Base-by-base conservation (phyloP, 371 early-diverging fungal species). In the Encephalitozoon intestinalis region DNA sequence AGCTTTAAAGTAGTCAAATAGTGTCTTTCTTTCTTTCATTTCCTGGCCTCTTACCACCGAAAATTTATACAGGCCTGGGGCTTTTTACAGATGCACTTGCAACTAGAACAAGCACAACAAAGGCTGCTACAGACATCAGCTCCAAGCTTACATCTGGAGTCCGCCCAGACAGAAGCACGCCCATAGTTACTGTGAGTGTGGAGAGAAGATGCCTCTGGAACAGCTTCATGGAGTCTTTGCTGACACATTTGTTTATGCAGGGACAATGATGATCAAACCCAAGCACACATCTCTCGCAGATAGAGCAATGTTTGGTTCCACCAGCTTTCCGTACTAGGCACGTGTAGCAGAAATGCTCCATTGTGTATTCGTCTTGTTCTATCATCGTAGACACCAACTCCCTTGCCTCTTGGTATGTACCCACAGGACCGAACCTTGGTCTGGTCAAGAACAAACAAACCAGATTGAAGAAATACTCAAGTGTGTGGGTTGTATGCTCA, bases 181-280 rank as follows among this genome's bases (percentile, higher is more conserved):
- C 21, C 15, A 46, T 21, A 46, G 21, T 21, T 3, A 46, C 49
- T 0, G 49, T 46, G 15, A 46, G 18, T n/a, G 49, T 46, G 49
- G 49, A 46, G 18, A 46, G 49, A n/a, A 46, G 49, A 21, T 46
- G 49, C 18, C 21, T 18, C 7, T 21, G 4, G 21, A 46, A 46
- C 21, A 46, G 18, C 18, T 15, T 21, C 21, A 21, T 21, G 21
- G 18, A 12, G 1, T 63, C 50, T 41, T 49, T 64, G 12, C 25
- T 31, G 30, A 77, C 31, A 41, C 77, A 77, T 5, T 40, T 77
- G 34, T 77, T 64, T 43, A 77, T 41, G 25, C 54, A 77, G 8
- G 63, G 77, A 49, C 77, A 77, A 34, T 77, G 77, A 23, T 77
- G 73, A 44, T 70, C 37, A 31, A 49, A 21, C 39, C 30, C 26